These are phyloP conservation scores for Colletotrichum cordylinicola DNA, from an alignment of 2,329 filamentous ascomycete genomes.

Conservation along the genomic window DNA sequence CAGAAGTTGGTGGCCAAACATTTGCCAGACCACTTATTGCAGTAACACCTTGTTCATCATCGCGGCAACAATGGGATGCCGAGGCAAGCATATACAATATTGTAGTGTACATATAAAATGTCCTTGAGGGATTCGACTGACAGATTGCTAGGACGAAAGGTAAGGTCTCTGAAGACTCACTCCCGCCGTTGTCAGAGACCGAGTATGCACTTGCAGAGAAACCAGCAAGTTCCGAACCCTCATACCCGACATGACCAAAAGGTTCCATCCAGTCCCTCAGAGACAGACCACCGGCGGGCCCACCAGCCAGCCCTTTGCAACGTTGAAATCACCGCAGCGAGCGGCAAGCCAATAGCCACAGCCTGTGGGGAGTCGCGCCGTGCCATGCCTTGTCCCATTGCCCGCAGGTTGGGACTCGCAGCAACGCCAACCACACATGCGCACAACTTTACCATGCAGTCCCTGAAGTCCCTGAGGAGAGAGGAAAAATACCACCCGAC, in stretches of 20 bases:
- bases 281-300: conserved; percentile 1
- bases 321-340: conserved; percentile 16
- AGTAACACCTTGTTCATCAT: background rate
- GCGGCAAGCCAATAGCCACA: background rate
- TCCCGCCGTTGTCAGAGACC: background rate
- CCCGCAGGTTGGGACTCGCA: background rate
- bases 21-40: background rate
- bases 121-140: background rate
- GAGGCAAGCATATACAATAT: background rate
- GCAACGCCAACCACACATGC: background rate
- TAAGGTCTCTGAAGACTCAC: background rate
- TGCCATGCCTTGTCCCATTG: background rate
- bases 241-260: background rate
- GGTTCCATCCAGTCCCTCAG: background rate
- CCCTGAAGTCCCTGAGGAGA: background rate
- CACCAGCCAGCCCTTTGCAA: conserved; percentile 11
- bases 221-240: background rate
- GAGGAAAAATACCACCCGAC: background rate
- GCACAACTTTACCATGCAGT: background rate
- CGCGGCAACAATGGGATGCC: background rate
- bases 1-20: background rate
- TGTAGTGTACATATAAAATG: background rate
- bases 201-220: background rate
- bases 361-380: conserved; percentile 1
- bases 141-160: background rate